These are phyloP conservation scores for Chytriomyces sp. DNA, from an alignment of 192 early-diverging fungal genomes.

Conservation along the genomic window DNA sequence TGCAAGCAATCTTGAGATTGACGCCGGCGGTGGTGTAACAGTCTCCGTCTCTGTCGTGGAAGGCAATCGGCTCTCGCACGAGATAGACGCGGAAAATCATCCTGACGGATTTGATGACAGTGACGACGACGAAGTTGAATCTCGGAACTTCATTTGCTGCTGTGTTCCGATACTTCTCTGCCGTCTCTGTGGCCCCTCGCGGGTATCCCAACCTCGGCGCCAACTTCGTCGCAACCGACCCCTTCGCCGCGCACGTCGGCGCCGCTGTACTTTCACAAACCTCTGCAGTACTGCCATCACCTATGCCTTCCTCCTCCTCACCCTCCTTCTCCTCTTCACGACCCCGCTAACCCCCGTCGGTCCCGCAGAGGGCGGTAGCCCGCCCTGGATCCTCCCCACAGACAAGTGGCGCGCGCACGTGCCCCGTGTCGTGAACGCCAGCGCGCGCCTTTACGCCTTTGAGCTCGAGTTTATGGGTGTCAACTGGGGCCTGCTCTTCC, in stretches of 20 bases:
- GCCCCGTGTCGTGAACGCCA: not conserved
- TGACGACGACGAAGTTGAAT: not conserved
- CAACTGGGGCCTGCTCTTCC: conserved; percentile 12
- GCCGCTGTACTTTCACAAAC: not conserved
- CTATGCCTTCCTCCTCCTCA: not conserved
- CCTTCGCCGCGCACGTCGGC: not conserved
- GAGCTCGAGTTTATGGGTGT: conserved; percentile 17
- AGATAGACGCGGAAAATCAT: no score
- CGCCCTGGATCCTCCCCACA: conserved; percentile 8
- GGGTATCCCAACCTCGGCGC: no score
- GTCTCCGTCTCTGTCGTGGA: conserved; percentile 22
- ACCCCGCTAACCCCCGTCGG: conserved; percentile 9
- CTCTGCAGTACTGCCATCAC: not conserved
- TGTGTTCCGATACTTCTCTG: no score
- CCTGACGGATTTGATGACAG: no score
- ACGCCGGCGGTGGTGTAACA: conserved; percentile 10
- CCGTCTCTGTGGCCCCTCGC: no score
- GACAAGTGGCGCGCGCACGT: conserved; percentile 7
- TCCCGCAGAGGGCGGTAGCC: not conserved
- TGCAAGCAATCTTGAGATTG: conserved; percentile 7
- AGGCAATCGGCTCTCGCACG: no score
- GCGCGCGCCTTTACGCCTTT: conserved; percentile 1
- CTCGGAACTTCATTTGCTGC: no score
- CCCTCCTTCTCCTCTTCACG: not conserved
- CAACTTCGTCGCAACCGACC: not conserved